phyloP scores from a whole-genome alignment of 2,329 filamentous ascomycete species.

The Colletotrichum sp. region DNA sequence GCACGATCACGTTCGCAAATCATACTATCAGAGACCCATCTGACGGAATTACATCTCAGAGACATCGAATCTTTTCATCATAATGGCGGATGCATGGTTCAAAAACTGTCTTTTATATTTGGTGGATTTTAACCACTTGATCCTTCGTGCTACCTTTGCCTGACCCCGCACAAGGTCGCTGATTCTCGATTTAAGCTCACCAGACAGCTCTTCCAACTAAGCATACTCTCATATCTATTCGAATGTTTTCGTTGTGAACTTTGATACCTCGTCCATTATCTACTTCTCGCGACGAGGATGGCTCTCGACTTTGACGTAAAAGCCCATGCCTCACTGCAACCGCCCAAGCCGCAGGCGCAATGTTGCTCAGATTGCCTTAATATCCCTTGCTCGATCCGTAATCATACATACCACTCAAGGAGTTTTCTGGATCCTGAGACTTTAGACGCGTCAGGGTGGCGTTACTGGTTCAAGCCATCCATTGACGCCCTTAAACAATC shows the following conservation, averaged over 20 bases:
- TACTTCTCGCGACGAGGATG: not conserved
- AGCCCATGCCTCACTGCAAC: not conserved
- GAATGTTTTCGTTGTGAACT: not conserved
- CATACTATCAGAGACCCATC: accelerated
- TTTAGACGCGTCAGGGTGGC: not conserved
- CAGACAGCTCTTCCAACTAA: not conserved
- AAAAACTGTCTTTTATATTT: not conserved
- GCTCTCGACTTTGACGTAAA: not conserved
- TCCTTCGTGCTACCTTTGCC: not conserved
- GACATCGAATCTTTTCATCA: not conserved
- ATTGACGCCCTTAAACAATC: no score
- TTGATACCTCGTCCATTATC: not conserved
- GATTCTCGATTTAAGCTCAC: no score
- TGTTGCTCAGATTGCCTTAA: not conserved
- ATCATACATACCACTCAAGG: not conserved
- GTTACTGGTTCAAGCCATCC: not conserved
- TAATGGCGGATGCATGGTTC: not conserved
- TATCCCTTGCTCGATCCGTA: not conserved
- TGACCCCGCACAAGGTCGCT: not conserved
- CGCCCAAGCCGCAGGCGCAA: not conserved
- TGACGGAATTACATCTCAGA: not conserved
- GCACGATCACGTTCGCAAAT: not conserved
- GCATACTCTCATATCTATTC: not conserved
- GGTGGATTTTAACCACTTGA: not conserved
- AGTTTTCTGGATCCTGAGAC: not conserved